Evolutionary conservation across 1,139 yeast species (phyloP).

Genomic region (Hansenula lynferdii): DNA sequence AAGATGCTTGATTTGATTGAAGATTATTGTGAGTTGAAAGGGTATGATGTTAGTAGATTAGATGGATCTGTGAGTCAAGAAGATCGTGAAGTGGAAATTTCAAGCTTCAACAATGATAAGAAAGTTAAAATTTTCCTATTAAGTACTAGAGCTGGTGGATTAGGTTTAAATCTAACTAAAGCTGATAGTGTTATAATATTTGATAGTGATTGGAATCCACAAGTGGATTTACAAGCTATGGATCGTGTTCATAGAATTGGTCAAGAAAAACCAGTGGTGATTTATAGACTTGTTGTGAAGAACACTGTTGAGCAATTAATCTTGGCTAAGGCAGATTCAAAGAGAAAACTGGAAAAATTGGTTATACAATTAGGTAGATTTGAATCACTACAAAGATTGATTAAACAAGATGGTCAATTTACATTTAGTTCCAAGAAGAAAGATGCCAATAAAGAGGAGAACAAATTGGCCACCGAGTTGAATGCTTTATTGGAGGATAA

Average conservation of each 20-base stretch:
- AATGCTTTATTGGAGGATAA: constrained; percentile 15
- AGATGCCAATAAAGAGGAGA: constrained; percentile 9
- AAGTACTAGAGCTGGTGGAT: constrained; percentile 92
- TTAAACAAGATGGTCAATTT: constrained; percentile 11
- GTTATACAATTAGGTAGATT: constrained; percentile 85
- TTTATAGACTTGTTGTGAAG: constrained; percentile 69
- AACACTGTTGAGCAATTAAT: constrained; percentile 83
- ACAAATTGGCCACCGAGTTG: constrained; percentile 16
- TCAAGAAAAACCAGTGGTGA: constrained; percentile 75
- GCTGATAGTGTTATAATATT: constrained; percentile 90
- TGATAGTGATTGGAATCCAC: constrained; percentile 98
- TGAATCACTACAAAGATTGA: constrained; percentile 42
- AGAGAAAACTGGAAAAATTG: constrained; percentile 72
- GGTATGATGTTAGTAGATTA: constrained; percentile 51
- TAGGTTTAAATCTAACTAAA: constrained; percentile 79
- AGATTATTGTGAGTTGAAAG: constrained; percentile 55
- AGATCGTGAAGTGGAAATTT: constrained; percentile 62
- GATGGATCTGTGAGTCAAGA: constrained; percentile 72
- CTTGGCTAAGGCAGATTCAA: constrained; percentile 70
- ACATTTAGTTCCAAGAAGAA: constrained; percentile 1
- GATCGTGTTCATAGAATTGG: constrained; percentile 95
- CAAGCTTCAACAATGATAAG: constrained; percentile 38
- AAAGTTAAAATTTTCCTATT: constrained; percentile 54
- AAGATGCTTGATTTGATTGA: constrained; percentile 69
- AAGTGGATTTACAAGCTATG: constrained; percentile 93